Evolutionary conservation across 1,284 basidiomycete species (phyloP).

Genomic region (Amylostereum chailletii): DNA sequence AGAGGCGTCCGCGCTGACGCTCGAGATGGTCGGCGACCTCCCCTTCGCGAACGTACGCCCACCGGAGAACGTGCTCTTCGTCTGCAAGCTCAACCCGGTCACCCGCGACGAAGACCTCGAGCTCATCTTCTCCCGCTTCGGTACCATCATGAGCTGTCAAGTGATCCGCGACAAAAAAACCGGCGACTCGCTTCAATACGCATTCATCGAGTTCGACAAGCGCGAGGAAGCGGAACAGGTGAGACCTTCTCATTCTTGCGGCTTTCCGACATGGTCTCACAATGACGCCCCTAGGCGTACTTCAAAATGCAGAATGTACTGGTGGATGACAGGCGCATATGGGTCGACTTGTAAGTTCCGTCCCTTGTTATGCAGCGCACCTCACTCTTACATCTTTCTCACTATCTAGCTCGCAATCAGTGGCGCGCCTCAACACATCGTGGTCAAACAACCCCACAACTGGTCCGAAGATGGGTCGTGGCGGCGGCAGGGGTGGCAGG

Average conservation of each 20-base stretch:
- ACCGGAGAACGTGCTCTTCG: slow-evolving; percentile 97
- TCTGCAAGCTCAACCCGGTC: slow-evolving; percentile 96
- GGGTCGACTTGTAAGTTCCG: slow-evolving; percentile 85
- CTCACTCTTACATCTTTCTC: slow-evolving; percentile 12
- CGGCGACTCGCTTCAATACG: slow-evolving; percentile 95
- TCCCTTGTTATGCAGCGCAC: background rate
- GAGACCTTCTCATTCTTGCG: slow-evolving; percentile 10
- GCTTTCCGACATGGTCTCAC: background rate
- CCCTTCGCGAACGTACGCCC: slow-evolving; percentile 97
- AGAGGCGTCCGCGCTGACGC: slow-evolving; percentile 85
- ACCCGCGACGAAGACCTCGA: slow-evolving; percentile 95
- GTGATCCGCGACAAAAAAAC: slow-evolving; percentile 94
- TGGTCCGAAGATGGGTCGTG: slow-evolving; percentile 32
- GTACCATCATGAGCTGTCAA: slow-evolving; percentile 93
- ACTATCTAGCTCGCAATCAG: slow-evolving; percentile 74
- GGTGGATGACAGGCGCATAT: slow-evolving; percentile 97
- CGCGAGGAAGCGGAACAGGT: slow-evolving; percentile 90
- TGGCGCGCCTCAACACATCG: slow-evolving; percentile 59
- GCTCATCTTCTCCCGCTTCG: slow-evolving; percentile 95
- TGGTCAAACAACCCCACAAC: slow-evolving; percentile 71
- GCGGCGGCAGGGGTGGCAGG: slow-evolving; percentile 19
- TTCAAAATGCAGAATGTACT: slow-evolving; percentile 99
- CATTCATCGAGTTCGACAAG: slow-evolving; percentile 97
- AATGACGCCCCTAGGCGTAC: slow-evolving; percentile 61
- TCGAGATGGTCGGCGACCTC: slow-evolving; percentile 99